A percentile compares a stretch with the other conserved stretches of the same genome.
These are phyloP conservation scores for Salicornia ramosissima DNA, from an alignment of 148 eudicot genomes.

Conservation along the genomic window DNA sequence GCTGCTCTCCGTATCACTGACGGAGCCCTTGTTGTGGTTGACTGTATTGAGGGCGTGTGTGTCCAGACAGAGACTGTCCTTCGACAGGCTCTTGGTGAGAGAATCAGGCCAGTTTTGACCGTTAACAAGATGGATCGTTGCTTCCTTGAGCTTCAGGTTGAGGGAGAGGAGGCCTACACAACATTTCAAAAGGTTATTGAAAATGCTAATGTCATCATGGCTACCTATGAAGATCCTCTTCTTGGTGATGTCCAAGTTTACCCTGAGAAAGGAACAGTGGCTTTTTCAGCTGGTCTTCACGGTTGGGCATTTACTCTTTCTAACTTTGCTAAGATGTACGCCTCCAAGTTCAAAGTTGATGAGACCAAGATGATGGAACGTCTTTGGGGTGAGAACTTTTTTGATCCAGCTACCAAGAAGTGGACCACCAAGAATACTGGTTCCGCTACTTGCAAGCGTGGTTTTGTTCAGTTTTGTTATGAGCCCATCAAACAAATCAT, in stretches of 20 bases:
- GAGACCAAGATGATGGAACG: slow-evolving; percentile 68
- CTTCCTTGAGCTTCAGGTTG: slow-evolving; percentile 40
- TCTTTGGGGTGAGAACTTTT: slow-evolving; percentile 51
- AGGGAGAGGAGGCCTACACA: slow-evolving; percentile 40
- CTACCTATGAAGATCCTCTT: slow-evolving; percentile 29
- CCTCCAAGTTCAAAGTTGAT: slow-evolving; percentile 48
- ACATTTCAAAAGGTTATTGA: slow-evolving; percentile 46
- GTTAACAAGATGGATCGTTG: slow-evolving; percentile 38
- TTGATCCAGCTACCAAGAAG: slow-evolving; percentile 39
- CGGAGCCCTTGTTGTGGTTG: slow-evolving; percentile 37
- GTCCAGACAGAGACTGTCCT: slow-evolving; percentile 40
- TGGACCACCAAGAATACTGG: slow-evolving; percentile 39
- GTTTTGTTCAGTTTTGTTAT: slow-evolving; percentile 45
- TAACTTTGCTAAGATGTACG: slow-evolving; percentile 35
- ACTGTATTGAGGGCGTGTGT: slow-evolving; percentile 28
- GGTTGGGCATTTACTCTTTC: slow-evolving; percentile 71
- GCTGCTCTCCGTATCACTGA: slow-evolving; percentile 41
- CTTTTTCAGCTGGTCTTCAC: slow-evolving; percentile 68
- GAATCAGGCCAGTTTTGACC: slow-evolving; percentile 36
- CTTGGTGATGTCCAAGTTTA: slow-evolving; percentile 28
- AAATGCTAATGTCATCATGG: slow-evolving; percentile 29
- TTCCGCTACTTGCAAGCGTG: slow-evolving; percentile 32
- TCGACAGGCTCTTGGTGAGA: slow-evolving; percentile 40
- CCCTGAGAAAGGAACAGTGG: slow-evolving; percentile 66
- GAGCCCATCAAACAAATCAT: slow-evolving; percentile 34